Percentiles rank a stretch among this genome's conserved stretches.
phyloP scores from a whole-genome alignment of 768 basidiomycete species.

The Gloeopeniophorella convolvens region DNA sequence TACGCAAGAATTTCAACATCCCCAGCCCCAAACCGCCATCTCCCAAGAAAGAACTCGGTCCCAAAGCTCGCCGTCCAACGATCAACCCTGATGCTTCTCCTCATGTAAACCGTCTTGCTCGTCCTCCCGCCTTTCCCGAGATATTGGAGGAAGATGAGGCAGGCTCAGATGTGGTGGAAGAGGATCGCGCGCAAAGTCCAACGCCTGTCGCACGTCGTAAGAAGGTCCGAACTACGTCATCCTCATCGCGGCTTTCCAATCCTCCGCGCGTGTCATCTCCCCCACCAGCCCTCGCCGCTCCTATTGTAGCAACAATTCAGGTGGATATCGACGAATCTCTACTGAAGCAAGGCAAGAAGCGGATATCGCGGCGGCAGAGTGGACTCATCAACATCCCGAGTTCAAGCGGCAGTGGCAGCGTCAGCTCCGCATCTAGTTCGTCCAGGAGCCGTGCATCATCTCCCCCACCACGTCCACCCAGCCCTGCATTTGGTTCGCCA shows the following conservation, averaged over 20 bases:
- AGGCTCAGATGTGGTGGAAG: slow-evolving; percentile 36
- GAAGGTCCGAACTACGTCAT: slow-evolving; percentile 36
- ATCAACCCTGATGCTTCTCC: slow-evolving; percentile 40
- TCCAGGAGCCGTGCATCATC: slow-evolving; percentile 29
- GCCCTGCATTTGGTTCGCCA: slow-evolving; percentile 65
- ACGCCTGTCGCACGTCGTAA: slow-evolving; percentile 37
- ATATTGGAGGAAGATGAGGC: slow-evolving; percentile 66
- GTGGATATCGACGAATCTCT: slow-evolving; percentile 30
- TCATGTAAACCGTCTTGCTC: slow-evolving; percentile 50
- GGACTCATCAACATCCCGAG: slow-evolving; percentile 43
- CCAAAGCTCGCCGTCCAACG: slow-evolving; percentile 38
- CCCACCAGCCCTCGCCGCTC: slow-evolving; percentile 21
- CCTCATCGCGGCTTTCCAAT: slow-evolving; percentile 39
- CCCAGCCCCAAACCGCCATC: slow-evolving; percentile 32
- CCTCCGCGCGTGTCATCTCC: slow-evolving; percentile 38
- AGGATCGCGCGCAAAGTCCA: slow-evolving; percentile 34
- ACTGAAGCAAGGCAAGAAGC: slow-evolving; percentile 30
- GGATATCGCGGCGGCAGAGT: slow-evolving; percentile 37
- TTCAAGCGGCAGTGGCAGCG: slow-evolving; percentile 13
- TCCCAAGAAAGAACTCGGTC: slow-evolving; percentile 36
- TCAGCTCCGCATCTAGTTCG: slow-evolving; percentile 29
- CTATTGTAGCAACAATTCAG: slow-evolving; percentile 22
- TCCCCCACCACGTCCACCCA: slow-evolving; percentile 49
- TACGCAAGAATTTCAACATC: slow-evolving; percentile 58
- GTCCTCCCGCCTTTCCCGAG: slow-evolving; percentile 58